A percentile compares a stretch with the other conserved stretches of the same genome.
Evolutionary conservation across 306 rosid genomes (phyloP).

Genomic region (Prunus persica): Prunus_persica_NCBIv2 NC_034012.1:14131501-14132000

Average conservation of each 20-base stretch:
- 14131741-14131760: slow-evolving; percentile 7
- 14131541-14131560: slow-evolving; percentile 13
- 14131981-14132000: too few species aligned
- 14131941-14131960: too few species aligned
- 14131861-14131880: too few species aligned
- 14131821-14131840: too few species aligned
- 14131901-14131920: too few species aligned
- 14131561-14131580: background rate
- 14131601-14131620: slow-evolving; percentile 67
- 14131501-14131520: slow-evolving; percentile 87
- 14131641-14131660: slow-evolving; percentile 97
- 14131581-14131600: background rate
- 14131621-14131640: slow-evolving; percentile 92
- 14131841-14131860: too few species aligned
- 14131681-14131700: slow-evolving; percentile 78
- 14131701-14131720: slow-evolving; percentile 19
- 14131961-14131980: too few species aligned
- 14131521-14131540: slow-evolving; percentile 17
- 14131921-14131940: too few species aligned
- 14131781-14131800: too few species aligned
- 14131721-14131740: slow-evolving; percentile 11
- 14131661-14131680: slow-evolving; percentile 92
- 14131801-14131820: too few species aligned
- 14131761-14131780: too few species aligned
- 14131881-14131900: too few species aligned